Base-by-base conservation (phyloP, 331 rosid genomes). In the Spiraea crenata region DNA sequence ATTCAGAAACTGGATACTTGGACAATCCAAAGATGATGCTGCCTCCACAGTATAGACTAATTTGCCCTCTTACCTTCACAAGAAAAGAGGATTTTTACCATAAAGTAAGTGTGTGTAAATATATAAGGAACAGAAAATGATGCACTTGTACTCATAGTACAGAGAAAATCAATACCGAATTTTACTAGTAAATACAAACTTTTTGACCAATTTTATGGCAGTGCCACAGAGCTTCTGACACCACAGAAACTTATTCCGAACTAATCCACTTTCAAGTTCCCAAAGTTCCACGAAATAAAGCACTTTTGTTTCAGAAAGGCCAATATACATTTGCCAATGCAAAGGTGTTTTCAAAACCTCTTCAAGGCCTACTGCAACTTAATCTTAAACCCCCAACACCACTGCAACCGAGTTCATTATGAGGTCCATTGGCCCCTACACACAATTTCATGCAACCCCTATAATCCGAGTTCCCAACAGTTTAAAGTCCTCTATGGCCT, bases 1-100 rank as follows among this genome's bases (percentile, higher is more conserved):
- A 95, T 82, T 95, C 99, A 35, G 99, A 95, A 64, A 95, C 71
- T 77, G 99, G 99, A 84, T 67, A 91, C 31, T 95, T 86, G 0
- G 99, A 91, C 82, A 95, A 56, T 65, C 99, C 99, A 81, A 95
- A 95, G 72, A 89, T 84, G 78, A 95, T 85, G 89, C 96, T 95
- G 77, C 89, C 99, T 63, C 97, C 97, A 81, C 78, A 39, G 54
- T 91, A 95, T 39, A 95, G 85, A 78, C 95, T 87, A 72, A 95
- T 89, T 81, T 95, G 95, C 63, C 99, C 99, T 81, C 99, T 91
- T 72, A 95, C 99, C 99, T 95, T 82, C 84, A 82, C 61, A 80
- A 79, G 67, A 66, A 73, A 79, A 79, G 82, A 74, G 59, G 64
- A 50, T 52, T 31, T 8, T 52, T 56, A 41, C 7, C 35, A 63